Evolutionary conservation across 78 protist species (phyloP).

Genomic region (Dictyostelium citrinum): DNA sequence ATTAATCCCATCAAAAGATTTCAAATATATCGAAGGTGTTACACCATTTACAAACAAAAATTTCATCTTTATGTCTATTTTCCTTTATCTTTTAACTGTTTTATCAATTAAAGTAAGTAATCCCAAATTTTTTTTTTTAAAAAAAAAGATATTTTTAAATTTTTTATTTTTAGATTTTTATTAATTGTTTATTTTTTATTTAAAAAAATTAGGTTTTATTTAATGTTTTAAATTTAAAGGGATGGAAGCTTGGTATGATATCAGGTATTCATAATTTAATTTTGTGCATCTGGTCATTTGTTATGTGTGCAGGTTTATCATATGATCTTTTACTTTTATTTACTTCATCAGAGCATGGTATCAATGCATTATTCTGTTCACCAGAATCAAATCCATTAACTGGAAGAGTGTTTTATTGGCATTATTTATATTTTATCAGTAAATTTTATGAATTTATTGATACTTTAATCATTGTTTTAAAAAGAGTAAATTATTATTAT

Average conservation of each 20-base stretch:
- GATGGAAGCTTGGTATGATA: background rate
- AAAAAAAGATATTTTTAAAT: background rate
- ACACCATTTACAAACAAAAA: constrained; percentile 71
- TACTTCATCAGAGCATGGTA: constrained; percentile 24
- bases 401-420: constrained; percentile 52
- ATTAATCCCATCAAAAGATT: constrained; percentile 26
- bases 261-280: constrained; percentile 53
- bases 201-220: constrained; percentile 4
- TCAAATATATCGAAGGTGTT: constrained; percentile 47
- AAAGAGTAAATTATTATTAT: constrained; percentile 4
- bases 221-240: constrained; percentile 15
- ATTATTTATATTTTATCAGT: constrained; percentile 46
- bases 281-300: constrained; percentile 39
- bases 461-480: constrained; percentile 70
- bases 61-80: constrained; percentile 33
- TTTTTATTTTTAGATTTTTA: background rate
- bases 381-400: constrained; percentile 40
- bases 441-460: constrained; percentile 84
- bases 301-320: constrained; percentile 25
- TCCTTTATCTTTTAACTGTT: constrained; percentile 1
- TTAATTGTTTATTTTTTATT: background rate
- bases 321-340: constrained; percentile 12
- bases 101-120: constrained; percentile 11
- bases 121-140: background rate
- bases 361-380: constrained; percentile 43